These are phyloP conservation scores for Pyracantha coccinea DNA, from an alignment of 331 rosid species.

Conservation along the genomic window DNA sequence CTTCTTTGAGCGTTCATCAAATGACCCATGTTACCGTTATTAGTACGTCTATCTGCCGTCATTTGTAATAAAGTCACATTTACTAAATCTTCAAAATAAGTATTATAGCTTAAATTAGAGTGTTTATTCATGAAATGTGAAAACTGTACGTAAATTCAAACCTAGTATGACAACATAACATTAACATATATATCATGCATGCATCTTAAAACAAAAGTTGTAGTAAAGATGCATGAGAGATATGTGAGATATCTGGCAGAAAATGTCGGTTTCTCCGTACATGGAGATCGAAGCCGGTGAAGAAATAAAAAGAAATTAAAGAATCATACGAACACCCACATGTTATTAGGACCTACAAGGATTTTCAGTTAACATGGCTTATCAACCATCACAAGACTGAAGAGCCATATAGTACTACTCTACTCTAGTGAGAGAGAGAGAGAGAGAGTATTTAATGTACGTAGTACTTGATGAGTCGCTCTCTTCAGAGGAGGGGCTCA, in stretches of 20 bases:
- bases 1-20: no score
- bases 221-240: neutral
- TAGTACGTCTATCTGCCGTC: neutral
- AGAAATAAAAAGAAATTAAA: neutral
- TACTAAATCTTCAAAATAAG: neutral
- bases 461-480: neutral
- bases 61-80: neutral
- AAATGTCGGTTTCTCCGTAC: conserved; percentile 44
- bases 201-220: no score
- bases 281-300: neutral
- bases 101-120: neutral
- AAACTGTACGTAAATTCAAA: neutral
- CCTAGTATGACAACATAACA: neutral
- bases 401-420: neutral
- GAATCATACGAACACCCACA: neutral
- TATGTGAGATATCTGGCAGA: conserved; percentile 9
- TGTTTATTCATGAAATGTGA: neutral
- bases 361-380: neutral
- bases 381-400: neutral
- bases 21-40: no score
- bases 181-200: neutral
- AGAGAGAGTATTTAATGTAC: neutral
- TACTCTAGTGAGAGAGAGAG: neutral
- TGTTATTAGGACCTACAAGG: conserved; percentile 8
- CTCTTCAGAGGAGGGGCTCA: neutral